Conservation (phyloP, 2,329 filamentous ascomycete species). For the Lecanoromycetidae sp. region DNA sequence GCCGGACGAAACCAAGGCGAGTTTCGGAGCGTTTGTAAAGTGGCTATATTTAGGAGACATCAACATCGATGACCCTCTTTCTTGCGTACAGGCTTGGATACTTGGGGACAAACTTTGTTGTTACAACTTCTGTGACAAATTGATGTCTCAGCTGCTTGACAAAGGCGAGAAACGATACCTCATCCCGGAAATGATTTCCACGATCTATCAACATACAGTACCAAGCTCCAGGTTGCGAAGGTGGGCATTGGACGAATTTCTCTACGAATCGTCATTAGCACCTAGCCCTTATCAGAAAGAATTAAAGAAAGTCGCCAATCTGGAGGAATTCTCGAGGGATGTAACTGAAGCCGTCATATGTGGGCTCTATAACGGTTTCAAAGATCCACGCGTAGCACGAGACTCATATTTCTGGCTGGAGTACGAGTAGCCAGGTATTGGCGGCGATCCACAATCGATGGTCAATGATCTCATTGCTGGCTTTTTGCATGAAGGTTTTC, state of each 20-base stretch:
- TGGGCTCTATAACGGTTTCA: no score
- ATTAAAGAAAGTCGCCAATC: no score
- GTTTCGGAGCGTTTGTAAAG: background rate
- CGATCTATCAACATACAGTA: background rate
- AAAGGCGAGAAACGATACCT: background rate
- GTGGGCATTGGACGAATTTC: background rate
- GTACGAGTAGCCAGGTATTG: no score
- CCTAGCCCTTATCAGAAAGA: no score
- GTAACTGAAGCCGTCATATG: no score
- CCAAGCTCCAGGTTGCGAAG: background rate
- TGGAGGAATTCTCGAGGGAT: no score
- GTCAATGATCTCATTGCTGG: no score
- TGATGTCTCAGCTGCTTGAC: background rate
- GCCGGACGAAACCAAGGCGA: background rate
- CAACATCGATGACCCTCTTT: background rate
- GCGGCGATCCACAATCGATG: no score
- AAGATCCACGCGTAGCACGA: no score
- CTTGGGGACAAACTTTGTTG: background rate
- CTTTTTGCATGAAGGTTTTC: no score
- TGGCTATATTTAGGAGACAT: background rate
- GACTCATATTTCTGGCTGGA: no score
- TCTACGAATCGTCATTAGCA: no score
- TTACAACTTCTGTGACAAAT: background rate
- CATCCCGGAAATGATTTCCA: background rate
- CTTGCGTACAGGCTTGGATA: background rate